A percentile compares a stretch with the other conserved stretches of the same genome.
These are phyloP conservation scores for Eremothecium cymbalariae DNA, from an alignment of 1,139 yeast species.

Conservation along the genomic window DNA sequence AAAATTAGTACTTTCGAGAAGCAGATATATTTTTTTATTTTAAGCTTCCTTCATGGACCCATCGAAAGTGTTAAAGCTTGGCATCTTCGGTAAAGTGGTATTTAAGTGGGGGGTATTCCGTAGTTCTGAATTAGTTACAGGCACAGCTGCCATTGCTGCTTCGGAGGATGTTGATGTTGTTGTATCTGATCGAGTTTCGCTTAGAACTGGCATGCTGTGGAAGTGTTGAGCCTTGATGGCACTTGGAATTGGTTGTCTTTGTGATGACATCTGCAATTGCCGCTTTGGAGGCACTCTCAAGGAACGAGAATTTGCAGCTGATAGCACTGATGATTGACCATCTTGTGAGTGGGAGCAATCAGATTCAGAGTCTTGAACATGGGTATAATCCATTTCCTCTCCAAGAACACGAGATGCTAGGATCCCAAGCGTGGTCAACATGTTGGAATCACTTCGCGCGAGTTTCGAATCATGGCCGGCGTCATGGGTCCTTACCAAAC, in stretches of 20 bases:
- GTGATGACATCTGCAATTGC: constrained; percentile 1
- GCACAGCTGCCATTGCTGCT: neutral
- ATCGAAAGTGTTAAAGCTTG: constrained; percentile 24
- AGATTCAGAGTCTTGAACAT: constrained; percentile 14
- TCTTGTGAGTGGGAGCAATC: constrained; percentile 16
- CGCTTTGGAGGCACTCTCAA: neutral
- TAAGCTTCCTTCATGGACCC: constrained; percentile 17
- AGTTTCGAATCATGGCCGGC: too few relatives aligned
- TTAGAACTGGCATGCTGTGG: constrained; percentile 7
- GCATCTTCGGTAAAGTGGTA: constrained; percentile 21
- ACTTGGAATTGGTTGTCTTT: constrained; percentile 1
- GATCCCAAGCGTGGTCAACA: constrained; percentile 41
- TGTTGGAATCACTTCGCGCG: constrained; percentile 20
- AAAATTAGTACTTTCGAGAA: too few relatives aligned
- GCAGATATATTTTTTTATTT: too few relatives aligned
- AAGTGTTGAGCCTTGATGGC: constrained; percentile 5
- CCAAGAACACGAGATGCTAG: constrained; percentile 41
- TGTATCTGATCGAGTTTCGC: constrained; percentile 5
- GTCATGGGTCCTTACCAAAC: too few relatives aligned
- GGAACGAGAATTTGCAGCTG: constrained; percentile 5
- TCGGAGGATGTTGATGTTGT: neutral
- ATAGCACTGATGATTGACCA: constrained; percentile 9
- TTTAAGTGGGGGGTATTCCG: too few relatives aligned
- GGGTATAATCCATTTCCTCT: constrained; percentile 28
- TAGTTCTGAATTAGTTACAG: constrained; percentile 1